phyloP scores from a whole-genome alignment of 1,284 basidiomycete species.

The Tilletia walkeri region DNA sequence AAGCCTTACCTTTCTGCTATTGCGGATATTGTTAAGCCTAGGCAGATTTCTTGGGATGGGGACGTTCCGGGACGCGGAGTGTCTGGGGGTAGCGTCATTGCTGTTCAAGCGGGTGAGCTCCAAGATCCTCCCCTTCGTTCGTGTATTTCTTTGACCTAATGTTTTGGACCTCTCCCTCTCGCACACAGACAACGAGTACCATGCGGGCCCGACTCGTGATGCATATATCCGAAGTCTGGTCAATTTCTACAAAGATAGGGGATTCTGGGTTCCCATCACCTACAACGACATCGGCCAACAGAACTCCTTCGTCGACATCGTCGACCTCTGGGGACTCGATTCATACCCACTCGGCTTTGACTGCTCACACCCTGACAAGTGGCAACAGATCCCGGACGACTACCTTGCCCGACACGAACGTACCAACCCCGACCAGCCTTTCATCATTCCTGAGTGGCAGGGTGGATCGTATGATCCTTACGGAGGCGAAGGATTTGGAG shows the following conservation, averaged over 20 bases:
- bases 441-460: conserved; percentile 66
- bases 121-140: background rate
- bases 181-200: conserved; percentile 52
- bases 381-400: conserved; percentile 58
- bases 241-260: conserved; percentile 27
- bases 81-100: conserved; percentile 35
- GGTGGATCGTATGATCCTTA: conserved; percentile 52
- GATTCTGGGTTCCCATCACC: conserved; percentile 37
- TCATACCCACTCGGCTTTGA: conserved; percentile 66
- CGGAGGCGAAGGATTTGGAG: conserved; percentile 33
- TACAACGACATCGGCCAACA: conserved; percentile 36
- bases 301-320: conserved; percentile 47
- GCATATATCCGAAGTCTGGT: conserved; percentile 33
- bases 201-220: conserved; percentile 38
- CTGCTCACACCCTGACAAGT: conserved; percentile 66
- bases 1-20: conserved; percentile 68
- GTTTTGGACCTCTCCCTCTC: background rate
- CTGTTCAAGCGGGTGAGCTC: conserved; percentile 29
- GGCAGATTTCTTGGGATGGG: conserved; percentile 64
- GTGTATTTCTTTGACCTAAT: background rate
- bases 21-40: conserved; percentile 64
- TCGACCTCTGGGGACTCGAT: conserved; percentile 65
- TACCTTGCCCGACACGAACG: conserved; percentile 34
- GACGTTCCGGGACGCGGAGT: conserved; percentile 17
- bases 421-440: conserved; percentile 64